A percentile compares a stretch with the other conserved stretches of the same genome.
Conservation (phyloP, 805 yeast species). For the Teunomyces panamensis region DNA sequence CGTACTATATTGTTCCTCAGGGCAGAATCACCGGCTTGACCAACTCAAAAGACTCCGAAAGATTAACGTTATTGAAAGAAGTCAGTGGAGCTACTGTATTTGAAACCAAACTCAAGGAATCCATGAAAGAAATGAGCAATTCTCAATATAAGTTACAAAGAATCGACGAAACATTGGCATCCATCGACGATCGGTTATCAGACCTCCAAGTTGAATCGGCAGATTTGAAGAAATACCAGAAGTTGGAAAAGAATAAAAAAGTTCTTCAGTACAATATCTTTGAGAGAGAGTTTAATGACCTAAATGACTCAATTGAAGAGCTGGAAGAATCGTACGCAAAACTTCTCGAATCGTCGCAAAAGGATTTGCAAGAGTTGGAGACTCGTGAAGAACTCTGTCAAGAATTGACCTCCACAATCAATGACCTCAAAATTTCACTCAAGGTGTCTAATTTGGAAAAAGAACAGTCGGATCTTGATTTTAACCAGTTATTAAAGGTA, state of each 20-base stretch:
- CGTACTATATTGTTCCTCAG: slow-evolving; percentile 96
- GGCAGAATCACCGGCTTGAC: slow-evolving; percentile 88
- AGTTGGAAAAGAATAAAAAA: slow-evolving; percentile 63
- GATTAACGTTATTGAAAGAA: slow-evolving; percentile 76
- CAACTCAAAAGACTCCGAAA: slow-evolving; percentile 81
- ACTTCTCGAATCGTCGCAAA: slow-evolving; percentile 50
- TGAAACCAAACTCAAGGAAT: slow-evolving; percentile 75
- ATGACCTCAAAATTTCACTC: slow-evolving; percentile 44
- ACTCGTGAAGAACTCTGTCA: slow-evolving; percentile 54
- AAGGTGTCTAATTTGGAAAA: slow-evolving; percentile 57
- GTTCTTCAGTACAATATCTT: slow-evolving; percentile 70
- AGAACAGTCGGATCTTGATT: slow-evolving; percentile 49
- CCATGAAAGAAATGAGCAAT: slow-evolving; percentile 72
- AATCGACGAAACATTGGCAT: slow-evolving; percentile 68
- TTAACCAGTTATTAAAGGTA: slow-evolving; percentile 45
- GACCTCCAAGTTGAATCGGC: slow-evolving; percentile 80
- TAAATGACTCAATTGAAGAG: slow-evolving; percentile 57
- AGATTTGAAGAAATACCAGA: slow-evolving; percentile 69
- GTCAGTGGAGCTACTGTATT: slow-evolving; percentile 95
- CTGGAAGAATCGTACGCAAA: slow-evolving; percentile 57
- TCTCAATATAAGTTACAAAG: slow-evolving; percentile 68
- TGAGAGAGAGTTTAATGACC: slow-evolving; percentile 69
- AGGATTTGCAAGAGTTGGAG: slow-evolving; percentile 54
- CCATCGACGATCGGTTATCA: slow-evolving; percentile 65
- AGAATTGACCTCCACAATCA: slow-evolving; percentile 45